Evolutionary conservation across 2,329 filamentous ascomycete genomes (phyloP).

Genomic region (Neobulgaria alba): DNA sequence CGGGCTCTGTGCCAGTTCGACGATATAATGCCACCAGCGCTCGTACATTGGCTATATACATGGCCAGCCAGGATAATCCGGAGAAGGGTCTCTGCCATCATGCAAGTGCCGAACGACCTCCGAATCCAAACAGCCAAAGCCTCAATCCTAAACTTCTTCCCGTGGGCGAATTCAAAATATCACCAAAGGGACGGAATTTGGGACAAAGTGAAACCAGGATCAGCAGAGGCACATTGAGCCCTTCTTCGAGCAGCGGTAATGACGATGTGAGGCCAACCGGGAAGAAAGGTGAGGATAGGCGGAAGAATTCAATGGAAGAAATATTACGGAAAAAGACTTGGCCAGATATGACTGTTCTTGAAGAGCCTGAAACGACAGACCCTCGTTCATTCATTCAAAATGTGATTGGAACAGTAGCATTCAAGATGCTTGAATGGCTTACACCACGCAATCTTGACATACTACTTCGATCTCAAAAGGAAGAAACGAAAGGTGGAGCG

Average conservation of each 20-base stretch:
- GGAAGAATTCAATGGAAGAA: slow-evolving; percentile 5
- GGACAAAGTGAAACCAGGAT: too few relatives aligned
- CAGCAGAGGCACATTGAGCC: background rate
- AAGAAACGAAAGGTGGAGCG: background rate
- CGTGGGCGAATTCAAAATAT: background rate
- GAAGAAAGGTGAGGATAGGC: background rate
- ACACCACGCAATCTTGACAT: slow-evolving; percentile 39
- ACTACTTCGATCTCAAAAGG: slow-evolving; percentile 11
- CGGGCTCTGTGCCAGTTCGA: slow-evolving; percentile 60
- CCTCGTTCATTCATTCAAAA: slow-evolving; percentile 56
- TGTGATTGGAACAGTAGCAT: slow-evolving; percentile 55
- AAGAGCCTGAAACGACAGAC: slow-evolving; percentile 38
- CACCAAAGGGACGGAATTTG: background rate
- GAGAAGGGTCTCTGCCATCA: slow-evolving; percentile 57
- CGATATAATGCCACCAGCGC: slow-evolving; percentile 77
- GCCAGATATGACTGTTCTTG: slow-evolving; percentile 8
- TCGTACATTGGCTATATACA: slow-evolving; percentile 68
- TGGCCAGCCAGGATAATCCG: slow-evolving; percentile 73
- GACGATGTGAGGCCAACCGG: background rate
- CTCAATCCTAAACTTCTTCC: background rate
- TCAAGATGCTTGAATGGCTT: slow-evolving; percentile 66
- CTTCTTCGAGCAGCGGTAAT: background rate
- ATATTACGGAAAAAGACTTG: background rate
- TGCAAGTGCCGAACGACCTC: slow-evolving; percentile 11
- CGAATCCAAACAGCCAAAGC: background rate